phyloP scores from a whole-genome alignment of 2,329 filamentous ascomycete genomes.

The Neofusicoccum sp. region DNA sequence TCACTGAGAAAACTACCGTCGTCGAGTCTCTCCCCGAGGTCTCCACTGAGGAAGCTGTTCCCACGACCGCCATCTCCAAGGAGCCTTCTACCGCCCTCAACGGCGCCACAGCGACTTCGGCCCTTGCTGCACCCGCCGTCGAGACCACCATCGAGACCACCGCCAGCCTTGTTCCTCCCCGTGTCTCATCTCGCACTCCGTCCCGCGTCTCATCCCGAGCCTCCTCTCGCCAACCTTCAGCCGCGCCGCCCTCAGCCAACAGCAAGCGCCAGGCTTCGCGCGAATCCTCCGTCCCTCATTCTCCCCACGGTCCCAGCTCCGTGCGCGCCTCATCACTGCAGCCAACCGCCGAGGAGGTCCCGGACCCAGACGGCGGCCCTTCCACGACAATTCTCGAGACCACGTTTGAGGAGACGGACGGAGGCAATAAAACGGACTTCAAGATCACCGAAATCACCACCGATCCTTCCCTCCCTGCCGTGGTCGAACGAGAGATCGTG shows the following conservation, averaged over 20 bases:
- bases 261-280: background rate
- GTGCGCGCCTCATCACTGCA: background rate
- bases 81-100: background rate
- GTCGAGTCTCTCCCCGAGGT: background rate
- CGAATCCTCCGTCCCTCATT: conserved; percentile 2
- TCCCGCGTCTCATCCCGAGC: background rate
- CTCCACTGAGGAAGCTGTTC: no score
- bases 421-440: background rate
- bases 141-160: background rate
- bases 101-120: background rate
- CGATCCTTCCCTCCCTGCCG: background rate
- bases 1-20: background rate
- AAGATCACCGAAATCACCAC: background rate
- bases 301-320: background rate
- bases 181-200: background rate
- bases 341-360: background rate
- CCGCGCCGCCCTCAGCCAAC: background rate
- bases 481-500: background rate
- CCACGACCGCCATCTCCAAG: background rate
- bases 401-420: background rate
- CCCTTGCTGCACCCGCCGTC: background rate
- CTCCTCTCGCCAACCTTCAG: background rate
- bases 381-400: background rate
- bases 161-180: background rate
- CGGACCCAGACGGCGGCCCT: background rate